Evolutionary conservation across 352 stramenopile species (phyloP).

Genomic region (Phytopythium ostracodes): DNA sequence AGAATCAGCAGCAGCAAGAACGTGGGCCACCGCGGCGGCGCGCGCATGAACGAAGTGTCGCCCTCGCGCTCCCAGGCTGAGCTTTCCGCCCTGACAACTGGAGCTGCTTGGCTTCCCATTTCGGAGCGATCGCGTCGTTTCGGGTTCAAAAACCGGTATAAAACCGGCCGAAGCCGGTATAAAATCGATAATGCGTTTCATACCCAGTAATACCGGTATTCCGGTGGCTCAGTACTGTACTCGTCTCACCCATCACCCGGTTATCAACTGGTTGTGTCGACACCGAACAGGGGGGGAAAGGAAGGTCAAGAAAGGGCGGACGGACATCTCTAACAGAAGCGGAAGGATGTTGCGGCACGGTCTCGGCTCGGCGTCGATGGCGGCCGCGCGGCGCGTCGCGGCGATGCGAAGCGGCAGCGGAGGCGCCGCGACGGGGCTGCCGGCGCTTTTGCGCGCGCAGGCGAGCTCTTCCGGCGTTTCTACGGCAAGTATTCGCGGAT

Average conservation of each 20-base stretch:
- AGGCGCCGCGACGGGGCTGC: background rate
- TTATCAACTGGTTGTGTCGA: background rate
- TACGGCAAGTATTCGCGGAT: background rate
- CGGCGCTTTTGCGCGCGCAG: background rate
- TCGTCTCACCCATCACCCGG: conserved; percentile 1
- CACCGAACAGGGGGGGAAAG: background rate
- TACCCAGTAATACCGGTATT: background rate
- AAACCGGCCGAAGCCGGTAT: background rate
- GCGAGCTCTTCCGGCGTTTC: background rate
- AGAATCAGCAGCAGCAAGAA: background rate
- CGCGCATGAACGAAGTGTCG: background rate
- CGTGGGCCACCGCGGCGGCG: background rate
- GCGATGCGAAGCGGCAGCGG: background rate
- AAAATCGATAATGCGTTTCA: too few species aligned
- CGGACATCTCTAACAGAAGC: background rate
- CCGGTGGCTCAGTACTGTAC: background rate
- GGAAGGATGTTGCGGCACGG: conserved; percentile 2
- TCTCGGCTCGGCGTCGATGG: background rate
- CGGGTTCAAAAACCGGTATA: background rate
- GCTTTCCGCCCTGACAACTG: background rate
- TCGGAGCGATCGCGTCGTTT: background rate
- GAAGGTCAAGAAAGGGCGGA: background rate
- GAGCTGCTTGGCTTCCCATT: too few species aligned
- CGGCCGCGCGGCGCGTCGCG: background rate
- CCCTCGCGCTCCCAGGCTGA: background rate